phyloP scores from a whole-genome alignment of 208 protist species.

The Tetramitus jugosus region DNA sequence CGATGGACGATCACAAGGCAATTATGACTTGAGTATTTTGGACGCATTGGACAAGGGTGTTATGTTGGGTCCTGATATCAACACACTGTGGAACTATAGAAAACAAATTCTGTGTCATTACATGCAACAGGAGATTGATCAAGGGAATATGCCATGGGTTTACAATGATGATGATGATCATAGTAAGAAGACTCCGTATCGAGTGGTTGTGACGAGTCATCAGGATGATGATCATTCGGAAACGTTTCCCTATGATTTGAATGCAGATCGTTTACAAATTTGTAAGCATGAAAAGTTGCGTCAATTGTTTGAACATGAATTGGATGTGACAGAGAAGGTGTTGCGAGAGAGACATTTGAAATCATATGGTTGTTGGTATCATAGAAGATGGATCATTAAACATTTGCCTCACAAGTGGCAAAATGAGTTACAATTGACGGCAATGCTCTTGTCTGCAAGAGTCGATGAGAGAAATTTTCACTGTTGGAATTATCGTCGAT shows the following conservation, averaged over 20 bases:
- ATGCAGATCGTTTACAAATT: no score
- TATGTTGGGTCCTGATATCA: background rate
- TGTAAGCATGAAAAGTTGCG: no score
- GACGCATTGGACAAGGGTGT: background rate
- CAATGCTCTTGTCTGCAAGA: background rate
- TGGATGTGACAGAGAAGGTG: background rate
- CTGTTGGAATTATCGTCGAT: conserved; percentile 26
- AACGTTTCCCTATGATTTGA: no score
- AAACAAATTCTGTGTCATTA: conserved; percentile 5
- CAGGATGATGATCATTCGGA: no score
- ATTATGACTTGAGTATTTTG: no score
- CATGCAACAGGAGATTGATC: background rate
- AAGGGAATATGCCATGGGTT: background rate
- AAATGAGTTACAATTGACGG: background rate
- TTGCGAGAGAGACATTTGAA: background rate
- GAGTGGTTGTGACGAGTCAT: no score
- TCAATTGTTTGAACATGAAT: conserved; percentile 4
- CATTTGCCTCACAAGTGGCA: background rate
- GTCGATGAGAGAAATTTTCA: conserved; percentile 23
- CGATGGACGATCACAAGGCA: no score
- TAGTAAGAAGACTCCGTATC: no score
- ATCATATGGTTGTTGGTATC: conserved; percentile 1
- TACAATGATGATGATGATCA: no score
- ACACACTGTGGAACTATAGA: conserved; percentile 16
- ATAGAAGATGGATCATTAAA: background rate